Conservation (phyloP, 2,329 filamentous ascomycete species). For the Neonectria punicea region DNA sequence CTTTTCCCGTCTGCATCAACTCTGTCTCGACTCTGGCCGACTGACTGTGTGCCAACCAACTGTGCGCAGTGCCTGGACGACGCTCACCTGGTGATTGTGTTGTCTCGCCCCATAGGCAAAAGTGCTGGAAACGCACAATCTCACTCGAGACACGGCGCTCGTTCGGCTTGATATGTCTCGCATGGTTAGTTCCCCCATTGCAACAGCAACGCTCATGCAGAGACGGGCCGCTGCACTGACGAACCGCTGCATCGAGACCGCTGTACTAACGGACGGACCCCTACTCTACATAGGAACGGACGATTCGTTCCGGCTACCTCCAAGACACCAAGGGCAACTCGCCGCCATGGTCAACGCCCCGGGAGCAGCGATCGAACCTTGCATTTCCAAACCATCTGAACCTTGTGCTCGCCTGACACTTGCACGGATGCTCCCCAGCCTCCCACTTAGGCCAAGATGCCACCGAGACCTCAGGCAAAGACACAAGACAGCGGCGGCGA, state of each 20-base stretch:
- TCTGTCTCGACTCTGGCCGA: background rate
- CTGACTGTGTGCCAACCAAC: background rate
- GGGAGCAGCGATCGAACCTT: conserved; percentile 20
- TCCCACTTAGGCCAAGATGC: background rate
- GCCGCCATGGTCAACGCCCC: background rate
- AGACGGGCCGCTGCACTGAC: background rate
- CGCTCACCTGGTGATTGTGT: background rate
- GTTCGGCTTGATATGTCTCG: background rate
- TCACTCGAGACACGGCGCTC: background rate
- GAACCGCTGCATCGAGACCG: background rate
- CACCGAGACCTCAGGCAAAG: background rate
- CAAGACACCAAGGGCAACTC: background rate
- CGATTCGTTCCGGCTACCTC: background rate
- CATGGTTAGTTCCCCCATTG: too few species aligned
- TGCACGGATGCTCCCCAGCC: background rate
- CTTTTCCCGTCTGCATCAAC: background rate
- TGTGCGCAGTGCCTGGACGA: background rate
- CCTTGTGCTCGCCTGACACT: background rate
- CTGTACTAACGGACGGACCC: background rate
- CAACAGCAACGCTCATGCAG: too few species aligned
- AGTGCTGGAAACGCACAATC: background rate
- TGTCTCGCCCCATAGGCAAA: background rate
- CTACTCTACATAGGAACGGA: background rate
- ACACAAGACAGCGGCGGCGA: conserved; percentile 3
- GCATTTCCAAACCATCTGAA: background rate